Conservation (phyloP, 768 basidiomycete genomes). For the Chalciporus sphaerocephalus region DNA sequence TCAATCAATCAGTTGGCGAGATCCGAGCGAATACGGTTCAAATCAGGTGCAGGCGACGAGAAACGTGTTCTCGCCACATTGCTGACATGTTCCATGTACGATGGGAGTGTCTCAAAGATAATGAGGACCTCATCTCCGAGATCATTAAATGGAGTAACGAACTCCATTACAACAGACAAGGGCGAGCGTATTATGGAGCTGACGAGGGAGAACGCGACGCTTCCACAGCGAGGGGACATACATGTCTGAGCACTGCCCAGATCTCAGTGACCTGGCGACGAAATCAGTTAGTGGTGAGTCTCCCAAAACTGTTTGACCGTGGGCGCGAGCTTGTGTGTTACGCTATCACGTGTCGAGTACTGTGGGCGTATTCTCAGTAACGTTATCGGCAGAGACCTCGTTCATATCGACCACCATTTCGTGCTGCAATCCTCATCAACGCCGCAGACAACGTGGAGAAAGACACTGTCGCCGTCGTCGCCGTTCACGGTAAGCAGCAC, state of each 20-base stretch:
- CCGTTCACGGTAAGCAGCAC: conserved; percentile 10
- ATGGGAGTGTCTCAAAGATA: not conserved
- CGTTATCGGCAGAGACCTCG: not conserved
- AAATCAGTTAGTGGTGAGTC: not conserved
- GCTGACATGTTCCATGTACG: not conserved
- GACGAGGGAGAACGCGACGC: not conserved
- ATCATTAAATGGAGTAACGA: not conserved
- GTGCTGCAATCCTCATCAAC: conserved; percentile 8
- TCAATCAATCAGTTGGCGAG: conserved; percentile 4
- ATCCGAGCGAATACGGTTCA: conserved; percentile 12
- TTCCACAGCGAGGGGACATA: conserved; percentile 1
- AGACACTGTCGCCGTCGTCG: not conserved
- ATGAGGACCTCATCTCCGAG: not conserved
- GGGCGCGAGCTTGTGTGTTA: not conserved
- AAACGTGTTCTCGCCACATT: conserved; percentile 17
- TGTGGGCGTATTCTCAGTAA: not conserved
- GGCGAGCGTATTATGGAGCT: not conserved
- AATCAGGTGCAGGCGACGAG: conserved; percentile 9
- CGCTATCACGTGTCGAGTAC: not conserved
- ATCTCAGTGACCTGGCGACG: too few species aligned
- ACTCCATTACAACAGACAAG: not conserved
- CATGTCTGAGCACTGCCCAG: conserved; percentile 6
- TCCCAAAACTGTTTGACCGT: not conserved
- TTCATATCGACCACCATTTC: not conserved
- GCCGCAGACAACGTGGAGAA: conserved; percentile 9